Evolutionary conservation across 164 flowering plant species (phyloP).

Genomic region (Euptelea pleiosperma): DNA sequence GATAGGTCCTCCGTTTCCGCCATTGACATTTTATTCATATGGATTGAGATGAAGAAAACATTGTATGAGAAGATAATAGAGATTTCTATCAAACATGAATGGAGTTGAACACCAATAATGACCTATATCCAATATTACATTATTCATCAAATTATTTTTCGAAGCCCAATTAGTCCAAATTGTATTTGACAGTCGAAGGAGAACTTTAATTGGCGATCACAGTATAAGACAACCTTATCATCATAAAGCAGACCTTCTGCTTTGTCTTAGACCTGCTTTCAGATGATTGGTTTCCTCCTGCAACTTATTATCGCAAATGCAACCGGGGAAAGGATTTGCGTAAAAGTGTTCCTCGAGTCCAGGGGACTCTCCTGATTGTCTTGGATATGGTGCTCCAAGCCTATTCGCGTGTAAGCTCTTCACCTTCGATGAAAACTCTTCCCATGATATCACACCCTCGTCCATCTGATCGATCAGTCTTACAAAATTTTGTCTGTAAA

Average conservation of each 20-base stretch:
- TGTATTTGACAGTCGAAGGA: too few species aligned
- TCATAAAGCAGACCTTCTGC: not conserved
- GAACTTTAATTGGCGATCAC: too few species aligned
- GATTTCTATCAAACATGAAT: too few species aligned
- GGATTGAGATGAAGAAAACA: too few species aligned
- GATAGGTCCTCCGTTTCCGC: too few species aligned
- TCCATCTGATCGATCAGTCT: conserved; percentile 62
- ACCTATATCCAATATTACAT: too few species aligned
- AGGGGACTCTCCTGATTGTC: conserved; percentile 50
- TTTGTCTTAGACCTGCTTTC: conserved; percentile 13
- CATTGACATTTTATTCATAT: too few species aligned
- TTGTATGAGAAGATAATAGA: too few species aligned
- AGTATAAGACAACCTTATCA: conserved; percentile 15
- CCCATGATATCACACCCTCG: conserved; percentile 49
- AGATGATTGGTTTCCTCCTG: conserved; percentile 1
- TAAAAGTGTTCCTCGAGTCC: conserved; percentile 72
- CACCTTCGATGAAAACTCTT: conserved; percentile 50
- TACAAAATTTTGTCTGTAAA: conserved; percentile 62
- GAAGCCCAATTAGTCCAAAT: too few species aligned
- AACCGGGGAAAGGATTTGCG: conserved; percentile 82
- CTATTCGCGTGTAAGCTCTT: conserved; percentile 46
- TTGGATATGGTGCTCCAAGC: conserved; percentile 62
- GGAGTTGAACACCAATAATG: too few species aligned
- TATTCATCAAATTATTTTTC: too few species aligned
- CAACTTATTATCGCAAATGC: conserved; percentile 44